A percentile compares a stretch with the other conserved stretches of the same genome.
Evolutionary conservation across 257 asterid species (phyloP).

Genomic region (Linderniella brevidens): DNA sequence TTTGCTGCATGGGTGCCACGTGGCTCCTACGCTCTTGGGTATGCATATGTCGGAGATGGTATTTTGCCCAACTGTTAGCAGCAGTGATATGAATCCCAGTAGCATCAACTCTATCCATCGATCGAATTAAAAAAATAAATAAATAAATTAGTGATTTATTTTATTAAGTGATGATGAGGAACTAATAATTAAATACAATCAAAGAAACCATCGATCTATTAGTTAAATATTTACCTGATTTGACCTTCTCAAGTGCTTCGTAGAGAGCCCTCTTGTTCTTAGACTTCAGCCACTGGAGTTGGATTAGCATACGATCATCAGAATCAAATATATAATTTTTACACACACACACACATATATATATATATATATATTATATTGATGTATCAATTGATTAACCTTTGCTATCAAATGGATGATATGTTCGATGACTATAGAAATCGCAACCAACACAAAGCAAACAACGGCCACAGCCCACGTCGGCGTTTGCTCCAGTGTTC

Average conservation of each 20-base stretch:
- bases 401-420: conserved; percentile 57
- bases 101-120: conserved; percentile 88
- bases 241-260: conserved; percentile 75
- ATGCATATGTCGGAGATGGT: conserved; percentile 55
- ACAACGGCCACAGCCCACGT: conserved; percentile 91
- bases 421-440: conserved; percentile 58
- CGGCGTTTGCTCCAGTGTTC: conserved; percentile 70
- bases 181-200: neutral
- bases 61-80: conserved; percentile 54
- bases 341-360: neutral
- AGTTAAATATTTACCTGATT: conserved; percentile 34
- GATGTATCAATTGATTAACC: conserved; percentile 13
- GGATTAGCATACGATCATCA: neutral
- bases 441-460: conserved; percentile 47
- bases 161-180: too few relatives aligned
- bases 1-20: conserved; percentile 84
- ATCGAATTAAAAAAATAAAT: neutral
- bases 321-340: too few relatives aligned
- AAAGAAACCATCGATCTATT: neutral
- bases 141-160: neutral
- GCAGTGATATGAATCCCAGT: conserved; percentile 79
- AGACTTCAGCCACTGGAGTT: conserved; percentile 55
- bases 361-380: neutral
- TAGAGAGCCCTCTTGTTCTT: conserved; percentile 50
- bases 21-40: conserved; percentile 24